Evolutionary conservation across 2,329 filamentous ascomycete genomes (phyloP).

Genomic region (Phaeosphaeriaceae sp.): DNA sequence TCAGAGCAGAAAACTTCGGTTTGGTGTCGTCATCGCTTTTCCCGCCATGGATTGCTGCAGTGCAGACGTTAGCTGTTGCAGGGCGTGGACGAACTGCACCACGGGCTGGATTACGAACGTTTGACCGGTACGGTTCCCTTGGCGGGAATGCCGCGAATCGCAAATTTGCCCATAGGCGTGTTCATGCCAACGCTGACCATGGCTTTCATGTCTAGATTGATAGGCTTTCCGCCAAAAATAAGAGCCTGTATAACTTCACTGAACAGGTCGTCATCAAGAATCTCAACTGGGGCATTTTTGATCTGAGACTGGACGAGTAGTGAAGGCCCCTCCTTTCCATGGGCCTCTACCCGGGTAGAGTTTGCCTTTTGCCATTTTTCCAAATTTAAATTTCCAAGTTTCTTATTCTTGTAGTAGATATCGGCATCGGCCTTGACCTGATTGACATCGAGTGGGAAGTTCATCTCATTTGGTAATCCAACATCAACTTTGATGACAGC

Average conservation of each 20-base stretch:
- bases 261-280: constrained; percentile 81
- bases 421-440: constrained; percentile 78
- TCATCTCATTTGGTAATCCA: constrained; percentile 81
- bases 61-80: constrained; percentile 40
- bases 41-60: constrained; percentile 44
- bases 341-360: constrained; percentile 71
- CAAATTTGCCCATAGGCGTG: constrained; percentile 81
- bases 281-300: constrained; percentile 77
- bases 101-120: constrained; percentile 76
- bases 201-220: constrained; percentile 78
- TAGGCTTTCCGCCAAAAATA: constrained; percentile 72
- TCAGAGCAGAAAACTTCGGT: constrained; percentile 56
- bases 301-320: constrained; percentile 79
- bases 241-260: constrained; percentile 80
- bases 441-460: constrained; percentile 80
- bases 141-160: constrained; percentile 81
- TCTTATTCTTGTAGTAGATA: constrained; percentile 76
- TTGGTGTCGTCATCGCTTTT: constrained; percentile 53
- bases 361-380: constrained; percentile 83
- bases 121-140: constrained; percentile 88
- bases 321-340: constrained; percentile 63
- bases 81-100: constrained; percentile 29
- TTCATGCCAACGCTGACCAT: constrained; percentile 81
- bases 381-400: constrained; percentile 82
- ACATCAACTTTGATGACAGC: constrained; percentile 82